Evolutionary conservation across 1,284 basidiomycete genomes (phyloP), one percentile per base, ranked within the genome.

Genomic region (Retiboletus fuscus): DNA sequence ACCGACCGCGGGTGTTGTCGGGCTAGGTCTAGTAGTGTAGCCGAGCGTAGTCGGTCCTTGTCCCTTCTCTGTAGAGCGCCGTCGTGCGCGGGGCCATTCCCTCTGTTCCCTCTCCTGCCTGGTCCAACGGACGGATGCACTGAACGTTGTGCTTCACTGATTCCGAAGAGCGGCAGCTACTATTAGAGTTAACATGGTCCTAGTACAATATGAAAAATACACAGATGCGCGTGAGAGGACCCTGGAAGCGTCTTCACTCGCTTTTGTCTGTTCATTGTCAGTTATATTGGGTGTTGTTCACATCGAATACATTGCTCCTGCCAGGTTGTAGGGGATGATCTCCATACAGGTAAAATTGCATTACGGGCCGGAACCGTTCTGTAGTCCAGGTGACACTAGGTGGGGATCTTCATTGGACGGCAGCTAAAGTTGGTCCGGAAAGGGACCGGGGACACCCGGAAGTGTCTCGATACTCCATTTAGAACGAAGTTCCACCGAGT

Each of bases 391-490:
- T 43, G 53, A 47, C 26, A 41, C n/a, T 41, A 30, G 60, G 44
- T 24, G 34, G 13, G 3, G 49, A 43, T 55, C 24, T 41, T 60
- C 30, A 70, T 60, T 53, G 44, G 10, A 55, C 26, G 11, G 12
- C 22, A 55, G 49, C 61, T 62, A 70, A 67, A n/a, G 4, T 53
- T n/a, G 2, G 26, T 34, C 20, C 15, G 20, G n/a, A 28, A 20
- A 15, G 20, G 53, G 41, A 53, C 15, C 43, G 18, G 57, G 64
- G 11, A 24, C 18, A 2, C 60, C 61, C 11, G 58, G 24, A 47
- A 76, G 69, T 8, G 91, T 87, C 74, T 93, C 90, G 30, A 95
- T 88, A 68, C 86, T 89, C 95, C 94, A 95, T 77, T 90, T 91
- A 22, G 91, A 82, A 41, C 85, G 83, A 22, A 90, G 83, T 60